phyloP scores from a whole-genome alignment of 192 early-diverging fungal species.

The Linnemannia exigua region DNA sequence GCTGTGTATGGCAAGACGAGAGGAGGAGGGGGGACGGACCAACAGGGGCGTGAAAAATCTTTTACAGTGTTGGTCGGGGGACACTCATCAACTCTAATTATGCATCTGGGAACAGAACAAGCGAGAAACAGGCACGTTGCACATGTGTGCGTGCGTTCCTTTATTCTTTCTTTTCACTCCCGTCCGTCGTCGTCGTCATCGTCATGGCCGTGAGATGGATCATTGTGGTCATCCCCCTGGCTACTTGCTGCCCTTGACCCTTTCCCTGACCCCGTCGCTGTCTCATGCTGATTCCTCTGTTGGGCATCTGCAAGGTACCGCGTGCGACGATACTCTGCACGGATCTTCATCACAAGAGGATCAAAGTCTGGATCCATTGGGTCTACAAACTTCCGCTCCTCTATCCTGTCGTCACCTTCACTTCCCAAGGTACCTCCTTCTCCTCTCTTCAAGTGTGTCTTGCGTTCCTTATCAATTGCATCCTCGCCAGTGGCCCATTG shows the following conservation, averaged over 20 bases:
- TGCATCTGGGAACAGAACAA: neutral
- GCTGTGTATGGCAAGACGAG: neutral
- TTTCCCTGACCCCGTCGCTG: neutral
- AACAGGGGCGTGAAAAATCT: conserved; percentile 1
- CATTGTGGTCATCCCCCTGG: neutral
- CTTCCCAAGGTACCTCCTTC: no score
- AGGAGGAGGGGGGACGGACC: neutral
- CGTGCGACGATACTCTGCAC: neutral
- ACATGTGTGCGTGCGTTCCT: neutral
- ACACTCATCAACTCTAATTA: neutral
- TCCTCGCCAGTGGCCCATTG: neutral
- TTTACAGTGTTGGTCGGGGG: neutral
- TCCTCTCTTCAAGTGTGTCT: no score
- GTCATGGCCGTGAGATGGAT: neutral
- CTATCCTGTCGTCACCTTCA: no score
- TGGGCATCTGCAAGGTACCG: neutral
- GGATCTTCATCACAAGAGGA: neutral
- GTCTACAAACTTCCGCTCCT: neutral
- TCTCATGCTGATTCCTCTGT: neutral
- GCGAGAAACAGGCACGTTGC: neutral
- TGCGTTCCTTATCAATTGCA: no score
- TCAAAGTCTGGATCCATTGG: neutral
- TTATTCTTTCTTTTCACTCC: neutral
- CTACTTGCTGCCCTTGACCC: neutral
- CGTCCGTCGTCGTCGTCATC: neutral